Conservation (phyloP, 1,284 basidiomycete genomes). For the Rhodofomes roseus region DNA sequence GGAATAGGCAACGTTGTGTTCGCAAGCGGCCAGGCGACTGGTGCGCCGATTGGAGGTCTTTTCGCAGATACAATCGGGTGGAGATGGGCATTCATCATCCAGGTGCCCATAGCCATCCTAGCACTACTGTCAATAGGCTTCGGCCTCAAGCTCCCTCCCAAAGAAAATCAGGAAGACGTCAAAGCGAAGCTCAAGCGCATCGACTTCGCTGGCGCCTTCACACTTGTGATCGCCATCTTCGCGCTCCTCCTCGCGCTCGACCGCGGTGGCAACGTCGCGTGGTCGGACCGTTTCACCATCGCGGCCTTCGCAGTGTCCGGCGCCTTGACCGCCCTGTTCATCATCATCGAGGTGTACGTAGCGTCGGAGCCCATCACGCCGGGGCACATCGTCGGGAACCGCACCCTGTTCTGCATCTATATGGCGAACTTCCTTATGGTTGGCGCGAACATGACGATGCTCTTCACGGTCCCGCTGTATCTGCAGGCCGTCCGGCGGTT, state of each 20-base stretch:
- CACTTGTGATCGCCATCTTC: constrained; percentile 49
- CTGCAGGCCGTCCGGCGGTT: constrained; percentile 50
- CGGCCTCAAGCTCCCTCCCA: constrained; percentile 44
- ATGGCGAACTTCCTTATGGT: constrained; percentile 56
- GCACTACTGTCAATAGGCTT: constrained; percentile 47
- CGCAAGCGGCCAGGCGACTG: constrained; percentile 48
- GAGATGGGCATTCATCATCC: too few species aligned
- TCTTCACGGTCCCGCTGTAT: constrained; percentile 57
- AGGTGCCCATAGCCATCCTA: too few species aligned
- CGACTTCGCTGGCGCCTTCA: constrained; percentile 53
- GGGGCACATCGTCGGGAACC: constrained; percentile 45
- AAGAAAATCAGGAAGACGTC: constrained; percentile 33
- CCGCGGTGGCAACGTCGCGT: constrained; percentile 53
- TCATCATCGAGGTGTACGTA: constrained; percentile 36
- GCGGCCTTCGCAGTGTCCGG: constrained; percentile 19
- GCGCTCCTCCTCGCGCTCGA: constrained; percentile 54
- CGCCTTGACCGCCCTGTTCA: constrained; percentile 23
- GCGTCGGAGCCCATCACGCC: constrained; percentile 61
- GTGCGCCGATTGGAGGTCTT: constrained; percentile 57
- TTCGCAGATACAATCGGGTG: constrained; percentile 61
- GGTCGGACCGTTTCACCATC: constrained; percentile 38
- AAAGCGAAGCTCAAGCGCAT: constrained; percentile 48
- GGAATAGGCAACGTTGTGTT: constrained; percentile 56
- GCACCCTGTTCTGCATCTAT: constrained; percentile 50
- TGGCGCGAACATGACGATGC: constrained; percentile 38